Conservation (phyloP, 2,329 filamentous ascomycete species). For the Dactylellina haptotyla region DNA sequence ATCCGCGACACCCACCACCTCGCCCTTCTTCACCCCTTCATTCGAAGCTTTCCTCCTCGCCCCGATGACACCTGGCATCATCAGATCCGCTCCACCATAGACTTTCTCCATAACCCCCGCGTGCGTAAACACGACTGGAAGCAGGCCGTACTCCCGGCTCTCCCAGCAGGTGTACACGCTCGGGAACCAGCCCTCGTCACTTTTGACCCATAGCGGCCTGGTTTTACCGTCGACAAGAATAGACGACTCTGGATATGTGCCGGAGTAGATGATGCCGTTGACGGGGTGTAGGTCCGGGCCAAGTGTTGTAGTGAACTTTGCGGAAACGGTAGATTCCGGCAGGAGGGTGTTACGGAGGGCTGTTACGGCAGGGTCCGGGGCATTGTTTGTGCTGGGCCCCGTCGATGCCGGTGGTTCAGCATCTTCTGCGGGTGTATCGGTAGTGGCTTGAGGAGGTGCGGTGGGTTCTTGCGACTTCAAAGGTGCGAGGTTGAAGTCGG, state of each 20-base stretch:
- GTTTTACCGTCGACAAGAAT: constrained; percentile 63
- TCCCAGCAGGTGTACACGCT: constrained; percentile 73
- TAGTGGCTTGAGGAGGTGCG: constrained; percentile 51
- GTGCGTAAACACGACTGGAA: constrained; percentile 73
- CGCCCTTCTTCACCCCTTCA: constrained; percentile 67
- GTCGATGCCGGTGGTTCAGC: constrained; percentile 56
- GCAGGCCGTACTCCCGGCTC: constrained; percentile 67
- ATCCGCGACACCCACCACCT: constrained; percentile 72
- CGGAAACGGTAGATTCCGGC: constrained; percentile 71
- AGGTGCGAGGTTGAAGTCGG: constrained; percentile 65
- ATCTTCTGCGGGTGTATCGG: constrained; percentile 54
- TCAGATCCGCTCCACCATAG: constrained; percentile 73
- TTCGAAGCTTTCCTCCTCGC: constrained; percentile 60
- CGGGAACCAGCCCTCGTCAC: constrained; percentile 67
- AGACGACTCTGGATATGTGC: constrained; percentile 64
- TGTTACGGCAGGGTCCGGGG: constrained; percentile 26
- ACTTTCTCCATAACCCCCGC: constrained; percentile 72
- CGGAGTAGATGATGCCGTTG: constrained; percentile 73
- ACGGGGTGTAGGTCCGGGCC: constrained; percentile 71
- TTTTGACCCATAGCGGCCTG: constrained; percentile 72
- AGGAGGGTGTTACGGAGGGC: constrained; percentile 68
- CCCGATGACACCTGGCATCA: constrained; percentile 74
- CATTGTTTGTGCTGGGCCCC: neutral
- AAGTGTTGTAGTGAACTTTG: constrained; percentile 73
- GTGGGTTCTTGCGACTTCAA: neutral